Percentiles rank a stretch among this genome's conserved stretches.
phyloP scores from a whole-genome alignment of 495 filamentous ascomycete genomes.

The Talaromyces liani region DNA sequence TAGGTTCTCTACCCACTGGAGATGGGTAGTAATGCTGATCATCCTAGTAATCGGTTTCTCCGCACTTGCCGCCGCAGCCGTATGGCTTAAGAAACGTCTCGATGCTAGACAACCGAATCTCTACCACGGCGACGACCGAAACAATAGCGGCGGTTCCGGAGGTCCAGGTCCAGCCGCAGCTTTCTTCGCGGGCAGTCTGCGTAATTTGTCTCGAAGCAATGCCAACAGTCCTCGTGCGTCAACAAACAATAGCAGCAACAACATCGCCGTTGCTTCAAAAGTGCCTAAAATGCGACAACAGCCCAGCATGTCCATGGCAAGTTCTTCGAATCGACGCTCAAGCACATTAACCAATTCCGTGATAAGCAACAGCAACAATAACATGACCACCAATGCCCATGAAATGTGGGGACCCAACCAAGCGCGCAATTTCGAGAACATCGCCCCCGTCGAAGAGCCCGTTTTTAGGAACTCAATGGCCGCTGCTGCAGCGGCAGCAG shows the following conservation, averaged over 20 bases:
- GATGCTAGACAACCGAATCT: slow-evolving; percentile 33
- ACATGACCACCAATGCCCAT: neutral
- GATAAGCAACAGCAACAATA: neutral
- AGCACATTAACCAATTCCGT: neutral
- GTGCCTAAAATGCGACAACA: neutral
- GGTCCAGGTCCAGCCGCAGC: neutral
- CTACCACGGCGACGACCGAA: slow-evolving; percentile 22
- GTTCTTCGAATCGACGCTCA: slow-evolving; percentile 2
- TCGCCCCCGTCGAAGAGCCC: slow-evolving; percentile 8
- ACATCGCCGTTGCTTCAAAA: neutral
- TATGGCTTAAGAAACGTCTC: slow-evolving; percentile 43
- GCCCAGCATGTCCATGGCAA: slow-evolving; percentile 4
- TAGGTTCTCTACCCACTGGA: slow-evolving; percentile 45
- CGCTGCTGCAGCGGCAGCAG: neutral
- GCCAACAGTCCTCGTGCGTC: neutral
- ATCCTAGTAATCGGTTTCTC: slow-evolving; percentile 41
- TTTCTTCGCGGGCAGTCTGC: slow-evolving; percentile 4
- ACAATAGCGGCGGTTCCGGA: neutral
- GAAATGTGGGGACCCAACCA: slow-evolving; percentile 14
- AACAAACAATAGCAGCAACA: slow-evolving; percentile 4
- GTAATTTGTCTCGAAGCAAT: neutral
- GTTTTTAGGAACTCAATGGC: slow-evolving; percentile 3
- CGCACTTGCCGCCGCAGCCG: slow-evolving; percentile 24
- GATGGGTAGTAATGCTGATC: slow-evolving; percentile 49
- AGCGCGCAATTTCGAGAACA: slow-evolving; percentile 11